phyloP scores from a whole-genome alignment of 306 rosid genomes.

The Corylus avellana region DNA sequence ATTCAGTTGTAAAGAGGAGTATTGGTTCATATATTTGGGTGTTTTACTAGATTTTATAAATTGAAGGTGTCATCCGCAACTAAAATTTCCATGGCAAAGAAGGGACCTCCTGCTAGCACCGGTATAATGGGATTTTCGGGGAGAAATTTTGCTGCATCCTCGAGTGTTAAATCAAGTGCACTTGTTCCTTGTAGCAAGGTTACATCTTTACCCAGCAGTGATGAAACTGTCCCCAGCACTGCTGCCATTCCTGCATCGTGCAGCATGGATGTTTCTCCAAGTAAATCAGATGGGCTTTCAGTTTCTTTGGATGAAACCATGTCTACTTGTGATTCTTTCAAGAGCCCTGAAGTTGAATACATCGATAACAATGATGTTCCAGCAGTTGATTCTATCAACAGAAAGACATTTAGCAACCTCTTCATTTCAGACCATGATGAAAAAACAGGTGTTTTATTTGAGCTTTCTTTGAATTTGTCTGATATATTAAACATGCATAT shows the following conservation, averaged over 20 bases:
- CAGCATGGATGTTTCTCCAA: slow-evolving; percentile 69
- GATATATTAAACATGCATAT: background rate
- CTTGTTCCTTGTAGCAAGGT: slow-evolving; percentile 44
- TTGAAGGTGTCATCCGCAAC: slow-evolving; percentile 56
- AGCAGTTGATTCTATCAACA: slow-evolving; percentile 60
- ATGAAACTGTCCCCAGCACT: slow-evolving; percentile 31
- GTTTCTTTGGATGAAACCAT: slow-evolving; percentile 81
- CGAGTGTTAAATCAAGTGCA: slow-evolving; percentile 43
- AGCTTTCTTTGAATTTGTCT: background rate
- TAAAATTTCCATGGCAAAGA: slow-evolving; percentile 69
- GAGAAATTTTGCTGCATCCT: slow-evolving; percentile 31
- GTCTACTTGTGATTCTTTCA: slow-evolving; percentile 84
- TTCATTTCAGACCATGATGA: slow-evolving; percentile 63
- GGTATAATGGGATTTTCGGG: slow-evolving; percentile 25
- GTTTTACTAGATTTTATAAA: slow-evolving; percentile 6
- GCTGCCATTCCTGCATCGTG: slow-evolving; percentile 30
- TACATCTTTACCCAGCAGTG: slow-evolving; percentile 34
- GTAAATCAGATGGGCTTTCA: slow-evolving; percentile 76
- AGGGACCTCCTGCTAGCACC: slow-evolving; percentile 41
- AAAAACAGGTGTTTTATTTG: slow-evolving; percentile 42
- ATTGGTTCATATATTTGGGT: background rate
- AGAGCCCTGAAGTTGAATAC: slow-evolving; percentile 88
- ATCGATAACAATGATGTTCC: slow-evolving; percentile 66
- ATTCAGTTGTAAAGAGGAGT: background rate
- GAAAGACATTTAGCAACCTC: slow-evolving; percentile 69